Base-by-base conservation (phyloP, 75 land plant species). In the Cunninghamia lanceolata region DNA sequence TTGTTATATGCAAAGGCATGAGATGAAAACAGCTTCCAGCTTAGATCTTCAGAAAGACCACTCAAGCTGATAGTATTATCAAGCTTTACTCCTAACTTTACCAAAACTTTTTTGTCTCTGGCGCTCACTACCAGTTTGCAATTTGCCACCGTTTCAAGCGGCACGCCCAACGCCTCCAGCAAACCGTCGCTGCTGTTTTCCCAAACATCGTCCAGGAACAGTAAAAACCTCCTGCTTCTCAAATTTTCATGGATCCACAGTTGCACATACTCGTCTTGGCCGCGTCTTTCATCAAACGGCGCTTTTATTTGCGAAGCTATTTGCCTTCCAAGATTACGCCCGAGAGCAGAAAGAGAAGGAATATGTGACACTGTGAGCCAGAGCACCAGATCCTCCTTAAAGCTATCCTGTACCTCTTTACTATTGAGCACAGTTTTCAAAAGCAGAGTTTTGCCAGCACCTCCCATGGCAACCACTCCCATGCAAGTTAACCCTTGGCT, bases 151-250 rank as follows among this genome's bases (percentile, higher is more conserved):
- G 38, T 17, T 39, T 43, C 43, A 45, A 39, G 50, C 42, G 71
- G 28, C 66, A 85, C 78, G 40, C 73, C 82, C 87, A 88, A 30
- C 88, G 17, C 36, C 34, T 84, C 86, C 86, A 84, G 25, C 43
- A 86, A 56, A 35, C 1, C 9, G 0, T 74, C 76, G 17, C 16
- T 53, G 59, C 83, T 28, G 6, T n/a, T 63, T 28, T 81, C 85
- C 87, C 87, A 86, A 0, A 86, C 86, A 86, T 86, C 87, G 21
- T 86, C 87, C 66, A 86, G 19, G 11, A 86, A 85, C 59, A 86
- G n/a, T 28, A 86, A 82, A 47, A 85, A 47, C 39, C 79, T 85
- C 86, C 79, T 77, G 21, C 83, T 74, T 34, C 39, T 74, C 76
- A 74, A 10, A 14, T 74, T 74, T 74, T 35, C 76, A 4, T 74